These are phyloP conservation scores for Fusarium piperis DNA, from an alignment of 2,329 filamentous ascomycete species.

Conservation along the genomic window DNA sequence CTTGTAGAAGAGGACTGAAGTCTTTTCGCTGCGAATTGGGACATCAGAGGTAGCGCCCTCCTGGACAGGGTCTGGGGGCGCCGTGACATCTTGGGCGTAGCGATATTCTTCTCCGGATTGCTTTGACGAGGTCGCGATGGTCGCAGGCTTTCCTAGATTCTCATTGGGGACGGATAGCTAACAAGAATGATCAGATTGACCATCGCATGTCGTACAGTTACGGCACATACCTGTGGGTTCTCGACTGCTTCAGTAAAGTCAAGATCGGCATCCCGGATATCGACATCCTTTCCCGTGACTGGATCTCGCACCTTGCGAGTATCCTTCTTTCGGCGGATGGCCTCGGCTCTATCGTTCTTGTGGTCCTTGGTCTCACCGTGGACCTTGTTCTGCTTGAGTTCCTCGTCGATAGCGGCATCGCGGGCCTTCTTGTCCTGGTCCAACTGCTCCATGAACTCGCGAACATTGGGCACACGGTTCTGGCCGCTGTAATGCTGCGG, in stretches of 20 bases:
- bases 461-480: slow-evolving; percentile 89
- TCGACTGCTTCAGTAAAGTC: slow-evolving; percentile 75
- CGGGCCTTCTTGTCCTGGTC: slow-evolving; percentile 82
- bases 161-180: slow-evolving; percentile 86
- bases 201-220: rapidly evolving
- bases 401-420: slow-evolving; percentile 75
- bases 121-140: slow-evolving; percentile 74
- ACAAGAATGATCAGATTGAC: neutral
- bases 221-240: slow-evolving; percentile 69
- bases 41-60: slow-evolving; percentile 89
- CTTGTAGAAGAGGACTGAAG: slow-evolving; percentile 94
- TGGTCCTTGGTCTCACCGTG: slow-evolving; percentile 55
- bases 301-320: slow-evolving; percentile 86
- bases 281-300: slow-evolving; percentile 84
- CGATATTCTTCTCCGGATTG: slow-evolving; percentile 85
- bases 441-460: slow-evolving; percentile 81
- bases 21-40: slow-evolving; percentile 95
- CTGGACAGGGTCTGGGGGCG: slow-evolving; percentile 86
- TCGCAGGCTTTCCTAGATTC: slow-evolving; percentile 80
- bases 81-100: slow-evolving; percentile 85
- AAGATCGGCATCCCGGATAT: slow-evolving; percentile 83
- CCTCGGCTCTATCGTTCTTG: slow-evolving; percentile 44
- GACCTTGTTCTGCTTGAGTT: slow-evolving; percentile 52
- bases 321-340: slow-evolving; percentile 50
- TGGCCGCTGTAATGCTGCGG: slow-evolving; percentile 80